These are phyloP conservation scores for Fusarium equiseti DNA, from an alignment of 2,329 filamentous ascomycete species.

Conservation along the genomic window DNA sequence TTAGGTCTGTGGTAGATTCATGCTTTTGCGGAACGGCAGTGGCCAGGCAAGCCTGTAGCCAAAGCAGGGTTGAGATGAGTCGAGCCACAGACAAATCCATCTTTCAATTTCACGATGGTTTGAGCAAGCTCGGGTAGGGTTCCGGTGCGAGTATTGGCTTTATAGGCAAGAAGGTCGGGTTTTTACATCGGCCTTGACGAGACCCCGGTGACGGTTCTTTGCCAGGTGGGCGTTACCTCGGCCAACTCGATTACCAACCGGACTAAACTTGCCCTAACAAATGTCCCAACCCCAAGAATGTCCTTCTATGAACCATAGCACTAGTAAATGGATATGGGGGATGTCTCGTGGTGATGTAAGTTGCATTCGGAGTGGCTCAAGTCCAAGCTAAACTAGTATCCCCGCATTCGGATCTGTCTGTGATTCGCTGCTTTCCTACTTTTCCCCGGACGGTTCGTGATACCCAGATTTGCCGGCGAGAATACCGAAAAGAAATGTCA, in stretches of 20 bases:
- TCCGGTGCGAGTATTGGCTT: background rate
- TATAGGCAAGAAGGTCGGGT: background rate
- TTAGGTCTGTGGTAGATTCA: background rate
- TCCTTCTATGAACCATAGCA: background rate
- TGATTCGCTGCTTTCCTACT: background rate
- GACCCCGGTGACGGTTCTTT: background rate
- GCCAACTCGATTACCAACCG: background rate
- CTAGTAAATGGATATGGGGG: background rate
- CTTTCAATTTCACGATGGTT: background rate
- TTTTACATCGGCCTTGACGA: background rate
- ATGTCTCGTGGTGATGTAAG: background rate
- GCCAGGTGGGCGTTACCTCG: background rate
- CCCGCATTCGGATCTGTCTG: background rate
- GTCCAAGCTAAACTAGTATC: background rate
- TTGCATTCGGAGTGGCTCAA: background rate
- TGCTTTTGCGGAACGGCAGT: background rate
- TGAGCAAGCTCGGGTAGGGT: no score
- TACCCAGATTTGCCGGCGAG: background rate
- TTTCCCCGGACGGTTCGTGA: background rate
- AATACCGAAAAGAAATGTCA: background rate
- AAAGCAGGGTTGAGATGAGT: background rate
- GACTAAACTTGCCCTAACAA: fast-evolving
- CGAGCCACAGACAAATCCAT: background rate
- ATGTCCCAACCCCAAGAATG: background rate
- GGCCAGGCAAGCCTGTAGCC: background rate